These are phyloP conservation scores for Blastomyces gilchristii DNA, from an alignment of 2,329 filamentous ascomycete species.

Conservation along the genomic window DNA sequence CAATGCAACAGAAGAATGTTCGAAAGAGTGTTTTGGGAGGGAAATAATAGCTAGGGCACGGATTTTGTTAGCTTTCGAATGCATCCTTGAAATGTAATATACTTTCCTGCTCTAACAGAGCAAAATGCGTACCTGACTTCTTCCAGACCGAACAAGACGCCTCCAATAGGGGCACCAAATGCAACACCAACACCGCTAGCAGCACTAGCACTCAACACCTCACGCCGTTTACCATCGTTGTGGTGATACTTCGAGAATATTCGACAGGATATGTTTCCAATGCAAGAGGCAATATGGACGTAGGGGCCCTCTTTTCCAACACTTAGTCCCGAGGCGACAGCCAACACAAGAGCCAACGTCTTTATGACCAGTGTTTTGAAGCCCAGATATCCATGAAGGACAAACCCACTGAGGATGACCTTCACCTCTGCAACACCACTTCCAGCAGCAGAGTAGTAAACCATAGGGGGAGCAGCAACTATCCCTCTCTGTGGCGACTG, in stretches of 20 bases:
- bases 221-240: constrained; percentile 88
- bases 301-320: constrained; percentile 92
- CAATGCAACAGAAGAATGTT: constrained; percentile 97
- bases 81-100: background rate
- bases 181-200: constrained; percentile 87
- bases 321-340: constrained; percentile 84
- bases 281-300: constrained; percentile 92
- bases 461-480: constrained; percentile 56
- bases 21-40: constrained; percentile 93
- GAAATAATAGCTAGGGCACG: constrained; percentile 67
- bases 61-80: background rate
- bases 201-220: constrained; percentile 83
- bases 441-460: constrained; percentile 91
- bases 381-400: constrained; percentile 89
- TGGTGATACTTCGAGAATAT: constrained; percentile 88
- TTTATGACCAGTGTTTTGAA: constrained; percentile 80
- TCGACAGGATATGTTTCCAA: constrained; percentile 90
- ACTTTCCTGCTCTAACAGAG: background rate
- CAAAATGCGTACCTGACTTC: constrained; percentile 55
- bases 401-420: constrained; percentile 95
- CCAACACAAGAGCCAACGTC: constrained; percentile 69
- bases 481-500: constrained; percentile 15
- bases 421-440: constrained; percentile 96
- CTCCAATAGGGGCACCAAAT: constrained; percentile 87
- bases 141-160: constrained; percentile 87